phyloP scores from a whole-genome alignment of 805 yeast species.

The Pichia pseudocactophila region DNA sequence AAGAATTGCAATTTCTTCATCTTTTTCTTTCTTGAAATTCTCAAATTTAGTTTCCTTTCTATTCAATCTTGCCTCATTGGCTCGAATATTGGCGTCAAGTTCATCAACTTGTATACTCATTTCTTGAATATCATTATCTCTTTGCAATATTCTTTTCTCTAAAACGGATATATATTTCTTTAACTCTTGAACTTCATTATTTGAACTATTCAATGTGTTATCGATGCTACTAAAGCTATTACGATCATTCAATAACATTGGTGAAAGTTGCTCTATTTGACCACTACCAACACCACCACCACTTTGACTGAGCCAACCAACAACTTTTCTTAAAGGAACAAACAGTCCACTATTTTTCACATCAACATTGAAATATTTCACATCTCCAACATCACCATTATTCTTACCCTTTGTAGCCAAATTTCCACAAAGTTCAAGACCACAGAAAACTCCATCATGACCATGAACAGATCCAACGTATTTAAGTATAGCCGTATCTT shows the following conservation, averaged over 20 bases:
- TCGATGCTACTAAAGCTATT: not conserved
- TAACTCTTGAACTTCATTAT: slow-evolving; percentile 10
- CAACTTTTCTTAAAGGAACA: slow-evolving; percentile 43
- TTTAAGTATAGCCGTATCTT: slow-evolving; percentile 53
- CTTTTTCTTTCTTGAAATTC: slow-evolving; percentile 40
- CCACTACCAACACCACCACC: not conserved
- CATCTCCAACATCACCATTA: slow-evolving; percentile 72
- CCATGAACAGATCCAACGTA: slow-evolving; percentile 68
- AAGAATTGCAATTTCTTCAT: slow-evolving; percentile 49
- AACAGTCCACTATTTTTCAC: slow-evolving; percentile 68
- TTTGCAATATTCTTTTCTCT: slow-evolving; percentile 32
- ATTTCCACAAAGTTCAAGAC: slow-evolving; percentile 73
- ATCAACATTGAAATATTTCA: slow-evolving; percentile 56
- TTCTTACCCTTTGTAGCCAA: slow-evolving; percentile 66
- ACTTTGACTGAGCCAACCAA: slow-evolving; percentile 5
- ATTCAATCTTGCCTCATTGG: slow-evolving; percentile 35
- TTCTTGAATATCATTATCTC: slow-evolving; percentile 38
- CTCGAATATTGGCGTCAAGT: slow-evolving; percentile 37
- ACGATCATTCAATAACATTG: not conserved
- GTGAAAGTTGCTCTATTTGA: not conserved
- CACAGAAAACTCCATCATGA: slow-evolving; percentile 73
- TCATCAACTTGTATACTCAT: slow-evolving; percentile 41
- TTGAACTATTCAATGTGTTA: not conserved
- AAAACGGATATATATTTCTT: slow-evolving; percentile 11
- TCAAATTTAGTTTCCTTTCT: slow-evolving; percentile 38